A percentile compares a stretch with the other conserved stretches of the same genome.
These are phyloP conservation scores for Cercospora brassicicola DNA, from an alignment of 2,329 filamentous ascomycete species.

Conservation along the genomic window DNA sequence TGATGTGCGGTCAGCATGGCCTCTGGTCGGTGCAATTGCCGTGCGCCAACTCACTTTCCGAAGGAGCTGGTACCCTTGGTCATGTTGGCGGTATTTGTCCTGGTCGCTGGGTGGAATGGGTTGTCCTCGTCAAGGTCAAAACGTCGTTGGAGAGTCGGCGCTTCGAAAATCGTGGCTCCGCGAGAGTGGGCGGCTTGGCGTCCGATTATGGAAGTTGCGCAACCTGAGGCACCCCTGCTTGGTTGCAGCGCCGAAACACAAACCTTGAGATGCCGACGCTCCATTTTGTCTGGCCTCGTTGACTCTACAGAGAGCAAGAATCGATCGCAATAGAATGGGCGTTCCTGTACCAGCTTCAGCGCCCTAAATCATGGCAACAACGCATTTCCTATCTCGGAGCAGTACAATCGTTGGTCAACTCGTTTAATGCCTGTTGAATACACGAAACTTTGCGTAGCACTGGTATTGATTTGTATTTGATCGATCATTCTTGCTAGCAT, in stretches of 20 bases:
- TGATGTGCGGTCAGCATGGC: slow-evolving; percentile 34
- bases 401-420: neutral
- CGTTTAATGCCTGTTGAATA: neutral
- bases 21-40: neutral
- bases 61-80: slow-evolving; percentile 17
- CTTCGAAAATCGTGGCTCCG: slow-evolving; percentile 6
- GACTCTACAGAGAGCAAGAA: neutral
- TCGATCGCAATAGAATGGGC: neutral
- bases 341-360: neutral
- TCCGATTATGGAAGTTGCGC: neutral
- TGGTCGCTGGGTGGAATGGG: slow-evolving; percentile 12
- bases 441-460: neutral
- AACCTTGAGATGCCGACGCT: neutral
- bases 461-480: neutral
- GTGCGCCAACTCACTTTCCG: slow-evolving; percentile 12
- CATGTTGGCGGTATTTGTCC: slow-evolving; percentile 16
- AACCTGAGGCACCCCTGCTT: neutral
- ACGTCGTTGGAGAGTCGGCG: slow-evolving; percentile 1
- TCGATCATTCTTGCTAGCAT: neutral
- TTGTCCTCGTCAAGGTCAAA: slow-evolving; percentile 6
- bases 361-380: neutral
- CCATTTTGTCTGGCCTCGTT: neutral
- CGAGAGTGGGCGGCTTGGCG: slow-evolving; percentile 4
- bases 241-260: neutral
- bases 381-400: neutral